phyloP scores from a whole-genome alignment of 306 rosid genomes.

The Prunus mongolica region DNA sequence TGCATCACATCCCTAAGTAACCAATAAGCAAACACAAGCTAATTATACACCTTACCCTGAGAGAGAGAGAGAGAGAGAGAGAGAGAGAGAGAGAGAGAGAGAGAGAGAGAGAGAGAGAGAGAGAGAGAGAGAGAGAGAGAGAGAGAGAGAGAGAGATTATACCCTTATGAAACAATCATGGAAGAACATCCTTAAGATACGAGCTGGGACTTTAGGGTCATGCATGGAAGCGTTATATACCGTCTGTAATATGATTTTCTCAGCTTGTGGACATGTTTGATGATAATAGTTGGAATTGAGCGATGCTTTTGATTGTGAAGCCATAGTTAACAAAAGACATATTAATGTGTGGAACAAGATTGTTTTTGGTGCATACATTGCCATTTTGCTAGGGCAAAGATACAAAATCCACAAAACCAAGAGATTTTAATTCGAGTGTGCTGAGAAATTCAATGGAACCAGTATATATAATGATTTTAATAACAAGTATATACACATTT shows the following conservation, averaged over 20 bases:
- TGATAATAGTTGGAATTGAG: constrained; percentile 42
- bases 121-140: constrained; percentile 7
- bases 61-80: constrained; percentile 8
- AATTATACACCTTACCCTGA: neutral
- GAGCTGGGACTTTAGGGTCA: constrained; percentile 69
- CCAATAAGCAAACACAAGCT: neutral
- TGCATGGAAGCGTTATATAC: constrained; percentile 49
- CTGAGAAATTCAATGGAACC: constrained; percentile 19
- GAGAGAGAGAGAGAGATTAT: neutral
- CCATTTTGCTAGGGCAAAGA: constrained; percentile 31
- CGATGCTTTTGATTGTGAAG: constrained; percentile 33
- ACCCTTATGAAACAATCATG: constrained; percentile 86
- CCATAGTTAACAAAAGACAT: constrained; percentile 22
- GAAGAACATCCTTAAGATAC: constrained; percentile 69
- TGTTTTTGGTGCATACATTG: constrained; percentile 21
- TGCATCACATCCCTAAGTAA: constrained; percentile 62
- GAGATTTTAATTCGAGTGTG: neutral
- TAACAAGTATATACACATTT: neutral
- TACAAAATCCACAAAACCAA: neutral
- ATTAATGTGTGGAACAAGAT: constrained; percentile 2
- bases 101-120: neutral
- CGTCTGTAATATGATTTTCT: constrained; percentile 51
- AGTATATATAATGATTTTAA: constrained; percentile 25
- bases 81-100: constrained; percentile 4
- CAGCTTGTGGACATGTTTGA: constrained; percentile 54